Conservation (phyloP, 2,329 filamentous ascomycete species). For the Xylaria sp. region DNA sequence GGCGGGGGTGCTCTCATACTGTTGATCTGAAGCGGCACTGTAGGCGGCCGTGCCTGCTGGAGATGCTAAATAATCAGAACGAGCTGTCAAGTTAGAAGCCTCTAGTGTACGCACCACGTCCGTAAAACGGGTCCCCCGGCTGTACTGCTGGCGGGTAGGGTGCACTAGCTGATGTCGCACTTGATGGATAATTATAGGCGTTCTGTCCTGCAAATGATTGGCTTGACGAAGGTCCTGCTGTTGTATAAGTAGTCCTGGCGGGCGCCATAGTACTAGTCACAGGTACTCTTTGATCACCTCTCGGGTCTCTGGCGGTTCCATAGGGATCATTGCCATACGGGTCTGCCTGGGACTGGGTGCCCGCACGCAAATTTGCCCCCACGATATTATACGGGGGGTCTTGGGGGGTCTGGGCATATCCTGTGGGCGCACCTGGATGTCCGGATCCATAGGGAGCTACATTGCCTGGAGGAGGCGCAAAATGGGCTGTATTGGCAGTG, state of each 20-base stretch:
- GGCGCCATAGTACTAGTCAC: slow-evolving; percentile 47
- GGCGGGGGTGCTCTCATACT: slow-evolving; percentile 61
- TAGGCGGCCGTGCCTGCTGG: slow-evolving; percentile 60
- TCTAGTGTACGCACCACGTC: slow-evolving; percentile 68
- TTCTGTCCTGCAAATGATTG: slow-evolving; percentile 44
- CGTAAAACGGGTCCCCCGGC: slow-evolving; percentile 64
- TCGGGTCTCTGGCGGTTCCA: slow-evolving; percentile 38
- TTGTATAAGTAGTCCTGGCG: slow-evolving; percentile 47
- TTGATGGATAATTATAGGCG: slow-evolving; percentile 49
- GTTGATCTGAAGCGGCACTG: slow-evolving; percentile 56
- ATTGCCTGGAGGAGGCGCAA: slow-evolving; percentile 42
- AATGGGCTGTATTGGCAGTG: slow-evolving; percentile 44
- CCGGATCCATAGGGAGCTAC: slow-evolving; percentile 43
- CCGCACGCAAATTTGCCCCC: slow-evolving; percentile 42
- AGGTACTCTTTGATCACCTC: slow-evolving; percentile 44
- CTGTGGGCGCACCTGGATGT: slow-evolving; percentile 40
- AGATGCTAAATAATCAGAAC: slow-evolving; percentile 63
- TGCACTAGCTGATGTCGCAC: slow-evolving; percentile 46
- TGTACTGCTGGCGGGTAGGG: slow-evolving; percentile 52
- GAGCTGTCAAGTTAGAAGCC: slow-evolving; percentile 41
- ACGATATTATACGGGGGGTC: slow-evolving; percentile 48
- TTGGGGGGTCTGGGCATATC: slow-evolving; percentile 45
- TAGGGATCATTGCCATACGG: slow-evolving; percentile 47
- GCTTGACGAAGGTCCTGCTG: slow-evolving; percentile 44
- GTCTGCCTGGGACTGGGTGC: slow-evolving; percentile 38